Evolutionary conservation across 2,329 filamentous ascomycete species (phyloP).

Genomic region (Neurospora crassa): DNA sequence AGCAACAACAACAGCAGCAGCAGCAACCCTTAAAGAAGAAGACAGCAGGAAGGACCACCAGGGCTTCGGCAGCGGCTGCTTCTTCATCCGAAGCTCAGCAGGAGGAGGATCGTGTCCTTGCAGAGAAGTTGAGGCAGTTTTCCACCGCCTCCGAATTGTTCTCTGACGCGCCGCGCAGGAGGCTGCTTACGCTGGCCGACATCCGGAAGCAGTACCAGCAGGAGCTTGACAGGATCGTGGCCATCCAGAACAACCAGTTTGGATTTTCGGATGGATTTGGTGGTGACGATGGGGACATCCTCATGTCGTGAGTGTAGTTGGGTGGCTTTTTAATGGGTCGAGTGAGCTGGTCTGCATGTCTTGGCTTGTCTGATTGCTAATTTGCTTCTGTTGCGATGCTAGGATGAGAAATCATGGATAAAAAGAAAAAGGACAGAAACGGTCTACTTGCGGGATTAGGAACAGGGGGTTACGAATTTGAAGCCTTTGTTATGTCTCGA

Average conservation of each 20-base stretch:
- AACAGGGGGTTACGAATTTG: not conserved
- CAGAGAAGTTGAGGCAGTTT: conserved; percentile 19
- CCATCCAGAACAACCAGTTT: conserved; percentile 84
- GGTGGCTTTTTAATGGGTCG: not conserved
- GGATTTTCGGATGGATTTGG: conserved; percentile 52
- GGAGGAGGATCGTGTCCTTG: conserved; percentile 15
- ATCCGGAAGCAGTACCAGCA: conserved; percentile 81
- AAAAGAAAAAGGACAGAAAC: not conserved
- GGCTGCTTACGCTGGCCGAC: conserved; percentile 76
- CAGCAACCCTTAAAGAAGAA: not conserved
- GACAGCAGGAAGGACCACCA: conserved; percentile 3
- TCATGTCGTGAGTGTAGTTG: not conserved
- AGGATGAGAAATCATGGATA: not conserved
- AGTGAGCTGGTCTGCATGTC: not conserved
- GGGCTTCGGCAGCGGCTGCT: not conserved
- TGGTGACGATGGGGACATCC: conserved; percentile 43
- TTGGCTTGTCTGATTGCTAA: not conserved
- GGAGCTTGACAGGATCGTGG: conserved; percentile 79
- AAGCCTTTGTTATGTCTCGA: not conserved
- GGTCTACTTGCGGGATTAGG: not conserved
- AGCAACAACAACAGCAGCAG: not conserved
- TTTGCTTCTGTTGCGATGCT: not conserved
- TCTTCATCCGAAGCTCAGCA: not conserved
- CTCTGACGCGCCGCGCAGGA: conserved; percentile 46
- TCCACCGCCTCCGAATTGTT: not conserved